These are phyloP conservation scores for Clarireedia homoeocarpa DNA, from an alignment of 2,329 filamentous ascomycete species.

Conservation along the genomic window DNA sequence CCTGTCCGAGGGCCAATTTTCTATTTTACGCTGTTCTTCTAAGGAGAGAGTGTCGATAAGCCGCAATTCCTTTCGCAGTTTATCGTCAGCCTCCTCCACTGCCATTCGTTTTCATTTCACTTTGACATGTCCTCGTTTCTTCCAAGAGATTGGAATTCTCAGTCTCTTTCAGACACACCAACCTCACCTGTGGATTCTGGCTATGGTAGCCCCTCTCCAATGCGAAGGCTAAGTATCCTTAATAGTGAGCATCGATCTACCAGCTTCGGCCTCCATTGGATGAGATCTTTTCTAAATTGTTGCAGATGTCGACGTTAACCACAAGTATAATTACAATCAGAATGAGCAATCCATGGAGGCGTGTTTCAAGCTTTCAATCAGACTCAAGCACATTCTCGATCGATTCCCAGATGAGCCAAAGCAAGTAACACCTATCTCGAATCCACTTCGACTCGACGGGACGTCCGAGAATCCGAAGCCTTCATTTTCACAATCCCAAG, in stretches of 20 bases:
- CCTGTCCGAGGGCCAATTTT: too few species aligned
- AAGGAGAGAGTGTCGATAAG: constrained; percentile 22
- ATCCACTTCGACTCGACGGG: constrained; percentile 5
- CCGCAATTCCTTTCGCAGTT: constrained; percentile 17
- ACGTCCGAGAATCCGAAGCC: neutral
- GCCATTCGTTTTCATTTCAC: constrained; percentile 13
- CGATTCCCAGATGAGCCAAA: neutral
- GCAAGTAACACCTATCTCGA: neutral
- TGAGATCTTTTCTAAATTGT: neutral
- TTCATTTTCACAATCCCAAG: constrained; percentile 15
- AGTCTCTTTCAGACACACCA: neutral
- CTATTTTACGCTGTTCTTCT: too few species aligned
- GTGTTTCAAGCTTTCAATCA: neutral
- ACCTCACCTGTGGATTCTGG: constrained; percentile 11
- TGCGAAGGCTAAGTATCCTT: neutral
- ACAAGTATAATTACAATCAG: neutral
- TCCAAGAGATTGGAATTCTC: neutral
- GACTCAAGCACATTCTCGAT: constrained; percentile 1
- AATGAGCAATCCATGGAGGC: constrained; percentile 1
- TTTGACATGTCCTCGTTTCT: constrained; percentile 12
- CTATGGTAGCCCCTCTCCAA: constrained; percentile 11
- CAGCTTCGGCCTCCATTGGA: neutral
- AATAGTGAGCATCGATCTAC: neutral
- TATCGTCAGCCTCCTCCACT: constrained; percentile 22
- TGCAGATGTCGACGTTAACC: neutral